Base-by-base conservation (phyloP, 352 stramenopile genomes). In the Blastocystis sp. region DNA sequence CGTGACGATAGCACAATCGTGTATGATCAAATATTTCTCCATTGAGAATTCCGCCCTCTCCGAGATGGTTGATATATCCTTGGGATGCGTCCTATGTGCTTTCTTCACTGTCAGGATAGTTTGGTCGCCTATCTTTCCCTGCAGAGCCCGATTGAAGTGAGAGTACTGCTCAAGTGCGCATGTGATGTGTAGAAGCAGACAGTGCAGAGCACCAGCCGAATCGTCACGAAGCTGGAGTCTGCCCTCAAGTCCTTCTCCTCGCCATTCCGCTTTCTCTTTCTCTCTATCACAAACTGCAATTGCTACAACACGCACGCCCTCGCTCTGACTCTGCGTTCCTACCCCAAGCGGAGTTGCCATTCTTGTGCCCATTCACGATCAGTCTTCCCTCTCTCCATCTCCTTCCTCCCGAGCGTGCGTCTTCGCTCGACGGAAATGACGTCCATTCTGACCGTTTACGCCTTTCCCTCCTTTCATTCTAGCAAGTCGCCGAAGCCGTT, bases 301-400 rank as follows among this genome's bases (percentile, higher is more conserved):
- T 81, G 45, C 45, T 41, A 14, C 38, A 4, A 56, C 38, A 19
- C 66, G 5, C 52, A 81, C 45, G 0, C 48, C 17, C 53, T 81
- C n/a, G 48, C 71, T 0, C 17, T 34, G 28, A 34, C 28, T 21
- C 28, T 81, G n/a, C 38, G 28, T 17, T 23, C 14, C 53, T 81
- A 81, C 40, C 43, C 71, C 28, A 81, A 81, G 40, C 48, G 23
- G 14, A n/a, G 71, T 81, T 23, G 9, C 11, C 9, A 21, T 81
- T n/a, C 41, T 60, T 41, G 14, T n/a, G 14, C 5, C 11, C 11
- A 0, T 5, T 81, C 11, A 65, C 19, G 19, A 5, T 48, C n/a
- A 81, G 71, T 81, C 3, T 81, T 67, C 60, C 43, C 66, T 7
- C 45, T 81, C 19, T 62, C n/a, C 21, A 19, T 81, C 17, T 28